phyloP scores from a whole-genome alignment of 345 rosid species.

The sweet orange (Citrus sinensis) region DVS_A1.0 CM039168.1:13455501-13456000 shows the following conservation, averaged over 20 bases:
- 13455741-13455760: slow-evolving; percentile 77
- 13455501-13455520: slow-evolving; percentile 1
- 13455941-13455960: not conserved
- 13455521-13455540: slow-evolving; percentile 2
- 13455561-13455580: slow-evolving; percentile 20
- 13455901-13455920: not conserved
- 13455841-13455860: slow-evolving; percentile 77
- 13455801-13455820: slow-evolving; percentile 81
- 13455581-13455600: slow-evolving; percentile 95
- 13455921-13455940: not conserved
- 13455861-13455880: slow-evolving; percentile 75
- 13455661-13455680: not conserved
- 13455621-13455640: slow-evolving; percentile 76
- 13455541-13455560: not conserved
- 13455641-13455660: slow-evolving; percentile 4
- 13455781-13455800: slow-evolving; percentile 96
- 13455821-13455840: slow-evolving; percentile 91
- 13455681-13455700: not conserved
- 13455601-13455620: slow-evolving; percentile 97
- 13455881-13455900: not conserved
- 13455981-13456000: too few relatives aligned
- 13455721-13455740: slow-evolving; percentile 94
- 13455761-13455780: slow-evolving; percentile 86
- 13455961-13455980: not conserved
- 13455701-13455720: slow-evolving; percentile 70